Conservation (phyloP, 1,284 basidiomycete species). For the Rhodofomes roseus region DNA sequence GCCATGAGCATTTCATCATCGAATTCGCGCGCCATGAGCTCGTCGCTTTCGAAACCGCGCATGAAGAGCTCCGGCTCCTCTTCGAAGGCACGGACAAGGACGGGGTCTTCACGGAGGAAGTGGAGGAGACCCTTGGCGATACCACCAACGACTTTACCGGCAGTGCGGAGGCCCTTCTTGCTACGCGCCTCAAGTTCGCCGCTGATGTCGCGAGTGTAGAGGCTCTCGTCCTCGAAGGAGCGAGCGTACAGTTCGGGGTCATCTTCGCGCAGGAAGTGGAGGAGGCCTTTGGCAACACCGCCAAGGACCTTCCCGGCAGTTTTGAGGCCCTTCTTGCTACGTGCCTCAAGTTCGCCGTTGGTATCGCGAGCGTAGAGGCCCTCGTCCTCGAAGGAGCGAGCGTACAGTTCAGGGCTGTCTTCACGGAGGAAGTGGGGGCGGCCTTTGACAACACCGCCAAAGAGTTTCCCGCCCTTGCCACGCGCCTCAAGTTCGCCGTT, state of each 20-base stretch:
- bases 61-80: background rate
- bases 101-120: slow-evolving; percentile 1
- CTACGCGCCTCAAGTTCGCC: slow-evolving; percentile 2
- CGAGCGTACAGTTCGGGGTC: background rate
- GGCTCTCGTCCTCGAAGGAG: background rate
- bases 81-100: background rate
- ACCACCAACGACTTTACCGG: background rate
- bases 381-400: background rate
- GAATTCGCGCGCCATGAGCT: background rate
- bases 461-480: background rate
- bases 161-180: background rate
- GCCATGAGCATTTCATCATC: background rate
- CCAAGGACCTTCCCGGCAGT: background rate
- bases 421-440: background rate
- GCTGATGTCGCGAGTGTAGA: background rate
- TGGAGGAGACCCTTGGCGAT: background rate
- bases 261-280: slow-evolving; percentile 7
- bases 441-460: background rate
- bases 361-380: background rate
- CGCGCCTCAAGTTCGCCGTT: background rate
- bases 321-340: background rate
- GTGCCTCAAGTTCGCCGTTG: background rate
- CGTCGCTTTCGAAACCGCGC: background rate
- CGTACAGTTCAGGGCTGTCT: background rate
- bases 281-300: background rate